phyloP scores from a whole-genome alignment of 768 basidiomycete species.

The Brasilioporus rufonigricans region DNA sequence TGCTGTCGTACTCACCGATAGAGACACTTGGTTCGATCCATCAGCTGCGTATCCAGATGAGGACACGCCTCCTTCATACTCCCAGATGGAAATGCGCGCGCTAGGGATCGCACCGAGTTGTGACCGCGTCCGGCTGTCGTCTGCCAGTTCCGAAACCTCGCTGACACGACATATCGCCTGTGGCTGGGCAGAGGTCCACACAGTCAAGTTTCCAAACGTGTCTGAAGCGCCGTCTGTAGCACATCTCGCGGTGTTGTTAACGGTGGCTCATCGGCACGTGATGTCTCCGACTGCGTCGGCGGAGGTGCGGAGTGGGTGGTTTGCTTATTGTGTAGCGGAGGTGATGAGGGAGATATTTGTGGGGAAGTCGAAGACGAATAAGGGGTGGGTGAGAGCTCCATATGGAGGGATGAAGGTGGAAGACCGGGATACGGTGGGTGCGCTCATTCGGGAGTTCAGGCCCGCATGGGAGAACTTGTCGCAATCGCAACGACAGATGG shows the following conservation, averaged over 20 bases:
- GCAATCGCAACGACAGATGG: background rate
- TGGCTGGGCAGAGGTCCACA: background rate
- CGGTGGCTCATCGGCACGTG: background rate
- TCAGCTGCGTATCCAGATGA: background rate
- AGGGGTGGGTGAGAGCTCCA: constrained; percentile 8
- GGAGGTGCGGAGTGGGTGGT: constrained; percentile 8
- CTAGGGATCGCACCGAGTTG: background rate
- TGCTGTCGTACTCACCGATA: background rate
- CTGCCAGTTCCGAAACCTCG: background rate
- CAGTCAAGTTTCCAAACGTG: background rate
- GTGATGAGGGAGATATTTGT: constrained; percentile 11
- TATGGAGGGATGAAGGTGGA: constrained; percentile 13
- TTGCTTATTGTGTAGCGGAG: constrained; percentile 11
- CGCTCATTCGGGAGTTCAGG: constrained; percentile 10
- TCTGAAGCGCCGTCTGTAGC: background rate
- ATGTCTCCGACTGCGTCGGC: background rate
- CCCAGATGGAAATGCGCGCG: background rate
- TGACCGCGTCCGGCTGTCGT: background rate
- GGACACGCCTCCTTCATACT: background rate
- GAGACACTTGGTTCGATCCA: background rate
- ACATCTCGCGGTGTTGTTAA: constrained; percentile 2
- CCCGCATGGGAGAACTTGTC: constrained; percentile 7
- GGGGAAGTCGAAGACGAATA: constrained; percentile 8
- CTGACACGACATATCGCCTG: background rate
- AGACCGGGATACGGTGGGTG: constrained; percentile 1